A percentile compares a stretch with the other conserved stretches of the same genome.
These are phyloP conservation scores for Zychaea mexicana DNA, from an alignment of 371 early-diverging fungal genomes.

Conservation along the genomic window DNA sequence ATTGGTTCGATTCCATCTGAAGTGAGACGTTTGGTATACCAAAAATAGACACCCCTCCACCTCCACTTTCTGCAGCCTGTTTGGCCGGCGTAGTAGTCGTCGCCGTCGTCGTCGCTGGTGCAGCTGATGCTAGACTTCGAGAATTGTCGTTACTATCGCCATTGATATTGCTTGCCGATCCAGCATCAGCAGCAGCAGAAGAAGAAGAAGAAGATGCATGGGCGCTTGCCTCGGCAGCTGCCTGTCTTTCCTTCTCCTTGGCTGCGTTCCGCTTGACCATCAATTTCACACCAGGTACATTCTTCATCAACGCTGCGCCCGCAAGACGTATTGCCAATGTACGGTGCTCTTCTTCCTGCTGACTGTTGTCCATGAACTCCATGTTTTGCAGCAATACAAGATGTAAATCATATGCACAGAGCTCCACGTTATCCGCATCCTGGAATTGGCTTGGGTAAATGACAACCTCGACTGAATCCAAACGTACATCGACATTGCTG, in stretches of 20 bases:
- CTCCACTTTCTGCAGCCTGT: slow-evolving; percentile 16
- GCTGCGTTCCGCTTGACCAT: slow-evolving; percentile 23
- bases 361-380: slow-evolving; percentile 15
- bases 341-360: slow-evolving; percentile 15
- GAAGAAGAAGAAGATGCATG: no score
- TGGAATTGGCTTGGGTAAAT: slow-evolving; percentile 73
- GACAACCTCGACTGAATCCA: slow-evolving; percentile 41
- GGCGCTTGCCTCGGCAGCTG: background rate
- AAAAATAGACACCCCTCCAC: slow-evolving; percentile 61
- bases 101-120: background rate
- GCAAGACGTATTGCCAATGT: slow-evolving; percentile 27
- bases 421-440: slow-evolving; percentile 72
- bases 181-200: background rate
- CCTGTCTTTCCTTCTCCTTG: background rate
- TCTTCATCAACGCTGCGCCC: slow-evolving; percentile 48
- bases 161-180: background rate
- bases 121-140: background rate
- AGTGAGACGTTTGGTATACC: slow-evolving; percentile 58
- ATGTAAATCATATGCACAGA: slow-evolving; percentile 34
- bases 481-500: slow-evolving; percentile 5
- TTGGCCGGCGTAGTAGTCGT: background rate
- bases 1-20: slow-evolving; percentile 50
- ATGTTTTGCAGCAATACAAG: slow-evolving; percentile 23
- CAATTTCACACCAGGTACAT: slow-evolving; percentile 36
- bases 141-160: no score